Conservation (phyloP, 75 land plant genomes). For the Selaginella moellendorffii region DNA sequence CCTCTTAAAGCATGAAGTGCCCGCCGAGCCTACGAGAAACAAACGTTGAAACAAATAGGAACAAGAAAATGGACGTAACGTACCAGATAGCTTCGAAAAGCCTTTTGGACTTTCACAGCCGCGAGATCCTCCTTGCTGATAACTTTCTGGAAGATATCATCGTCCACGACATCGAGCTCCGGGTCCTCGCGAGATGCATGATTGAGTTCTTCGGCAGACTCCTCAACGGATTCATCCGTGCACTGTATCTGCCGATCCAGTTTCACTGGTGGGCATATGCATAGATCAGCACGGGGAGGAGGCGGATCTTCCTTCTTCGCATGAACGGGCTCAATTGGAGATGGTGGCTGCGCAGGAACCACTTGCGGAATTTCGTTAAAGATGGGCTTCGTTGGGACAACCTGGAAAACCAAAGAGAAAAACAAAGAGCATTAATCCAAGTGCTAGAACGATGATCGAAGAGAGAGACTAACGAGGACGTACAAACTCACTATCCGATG, state of each 20-base stretch:
- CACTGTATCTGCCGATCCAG: background rate
- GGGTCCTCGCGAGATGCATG: background rate
- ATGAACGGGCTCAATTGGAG: background rate
- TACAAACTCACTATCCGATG: background rate
- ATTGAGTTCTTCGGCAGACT: background rate
- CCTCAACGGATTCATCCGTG: background rate
- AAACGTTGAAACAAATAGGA: background rate
- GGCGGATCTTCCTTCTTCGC: background rate
- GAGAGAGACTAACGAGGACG: no score
- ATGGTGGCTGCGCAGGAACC: background rate
- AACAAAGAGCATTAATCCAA: no score
- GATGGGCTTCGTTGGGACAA: background rate
- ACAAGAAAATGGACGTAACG: background rate
- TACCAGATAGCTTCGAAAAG: background rate
- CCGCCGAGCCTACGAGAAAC: constrained; percentile 28
- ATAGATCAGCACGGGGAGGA: background rate
- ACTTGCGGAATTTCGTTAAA: background rate
- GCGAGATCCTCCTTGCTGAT: background rate
- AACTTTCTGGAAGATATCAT: background rate
- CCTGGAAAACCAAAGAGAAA: no score
- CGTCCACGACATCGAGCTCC: background rate
- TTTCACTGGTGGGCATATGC: background rate
- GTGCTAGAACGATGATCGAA: no score
- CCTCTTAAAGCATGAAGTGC: constrained; percentile 22
- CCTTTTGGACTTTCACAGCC: background rate